Percentiles rank a stretch among this genome's conserved stretches.
phyloP scores from a whole-genome alignment of 345 rosid species.

The Eucalyptus sp. region DNA sequence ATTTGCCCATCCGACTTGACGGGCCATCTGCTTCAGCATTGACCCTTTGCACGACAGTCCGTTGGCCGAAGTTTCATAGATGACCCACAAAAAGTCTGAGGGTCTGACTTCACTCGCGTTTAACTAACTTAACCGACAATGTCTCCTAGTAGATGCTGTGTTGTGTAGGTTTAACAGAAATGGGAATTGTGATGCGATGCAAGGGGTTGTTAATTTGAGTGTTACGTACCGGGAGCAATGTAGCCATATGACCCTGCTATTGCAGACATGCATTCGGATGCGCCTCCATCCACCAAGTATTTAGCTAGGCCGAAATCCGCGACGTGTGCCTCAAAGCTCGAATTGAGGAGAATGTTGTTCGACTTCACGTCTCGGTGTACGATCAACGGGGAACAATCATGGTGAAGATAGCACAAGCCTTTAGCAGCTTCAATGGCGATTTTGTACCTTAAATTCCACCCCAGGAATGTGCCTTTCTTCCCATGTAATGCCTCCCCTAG shows the following conservation, averaged over 20 bases:
- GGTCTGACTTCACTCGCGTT: background rate
- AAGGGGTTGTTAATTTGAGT: background rate
- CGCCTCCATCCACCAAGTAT: slow-evolving; percentile 64
- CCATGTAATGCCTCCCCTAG: slow-evolving; percentile 85
- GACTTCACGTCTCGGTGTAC: slow-evolving; percentile 92
- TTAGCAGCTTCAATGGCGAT: slow-evolving; percentile 89
- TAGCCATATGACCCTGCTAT: slow-evolving; percentile 95
- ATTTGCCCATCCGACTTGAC: background rate
- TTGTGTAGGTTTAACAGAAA: background rate
- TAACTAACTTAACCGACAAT: background rate
- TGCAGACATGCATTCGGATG: slow-evolving; percentile 96
- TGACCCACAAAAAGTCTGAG: background rate
- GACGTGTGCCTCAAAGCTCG: slow-evolving; percentile 87
- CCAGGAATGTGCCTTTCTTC: slow-evolving; percentile 54
- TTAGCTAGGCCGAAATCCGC: slow-evolving; percentile 97
- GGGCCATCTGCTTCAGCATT: background rate
- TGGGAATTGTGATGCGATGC: background rate
- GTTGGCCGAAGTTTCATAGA: background rate
- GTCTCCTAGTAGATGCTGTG: background rate
- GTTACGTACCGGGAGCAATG: slow-evolving; percentile 80
- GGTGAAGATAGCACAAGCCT: slow-evolving; percentile 90
- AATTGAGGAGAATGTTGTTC: slow-evolving; percentile 75
- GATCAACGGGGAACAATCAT: slow-evolving; percentile 84
- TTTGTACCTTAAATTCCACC: slow-evolving; percentile 70
- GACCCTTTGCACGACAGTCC: background rate